Percentiles rank a stretch among this genome's conserved stretches.
Conservation (phyloP, 2,329 filamentous ascomycete species). For the Sarocladiaceae sp. region DNA sequence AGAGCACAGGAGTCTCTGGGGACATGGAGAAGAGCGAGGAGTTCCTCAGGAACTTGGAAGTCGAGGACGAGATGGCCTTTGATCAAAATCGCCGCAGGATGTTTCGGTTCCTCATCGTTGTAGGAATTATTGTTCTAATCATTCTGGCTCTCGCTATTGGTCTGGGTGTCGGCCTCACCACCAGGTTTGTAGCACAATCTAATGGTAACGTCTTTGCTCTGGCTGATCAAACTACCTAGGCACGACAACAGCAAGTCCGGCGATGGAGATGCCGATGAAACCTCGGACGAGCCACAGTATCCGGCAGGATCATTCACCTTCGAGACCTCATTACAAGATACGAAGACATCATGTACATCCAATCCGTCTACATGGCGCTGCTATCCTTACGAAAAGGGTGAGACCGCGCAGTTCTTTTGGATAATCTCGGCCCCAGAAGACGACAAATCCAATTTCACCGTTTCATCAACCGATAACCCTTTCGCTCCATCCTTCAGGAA, state of each 20-base stretch:
- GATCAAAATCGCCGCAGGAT: slow-evolving; percentile 10
- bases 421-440: slow-evolving; percentile 39
- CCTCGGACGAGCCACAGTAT: slow-evolving; percentile 29
- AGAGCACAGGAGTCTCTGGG: not conserved
- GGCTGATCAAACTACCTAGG: not conserved
- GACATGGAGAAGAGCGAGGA: slow-evolving; percentile 6
- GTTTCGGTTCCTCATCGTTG: slow-evolving; percentile 12
- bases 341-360: slow-evolving; percentile 50
- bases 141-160: slow-evolving; percentile 11
- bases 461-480: slow-evolving; percentile 47
- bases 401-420: slow-evolving; percentile 54
- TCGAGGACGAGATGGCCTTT: slow-evolving; percentile 13
- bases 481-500: slow-evolving; percentile 52
- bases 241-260: slow-evolving; percentile 3
- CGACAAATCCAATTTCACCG: slow-evolving; percentile 32
- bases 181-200: slow-evolving; percentile 10
- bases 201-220: not conserved
- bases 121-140: slow-evolving; percentile 11
- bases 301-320: slow-evolving; percentile 59
- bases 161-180: slow-evolving; percentile 11
- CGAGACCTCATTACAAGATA: slow-evolving; percentile 48
- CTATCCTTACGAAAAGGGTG: slow-evolving; percentile 43
- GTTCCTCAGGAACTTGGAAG: not conserved
- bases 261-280: slow-evolving; percentile 2
- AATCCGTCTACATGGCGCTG: slow-evolving; percentile 55